These are phyloP conservation scores for Pilatotrama ljubarskyi DNA, from an alignment of 768 basidiomycete genomes.

Conservation along the genomic window DNA sequence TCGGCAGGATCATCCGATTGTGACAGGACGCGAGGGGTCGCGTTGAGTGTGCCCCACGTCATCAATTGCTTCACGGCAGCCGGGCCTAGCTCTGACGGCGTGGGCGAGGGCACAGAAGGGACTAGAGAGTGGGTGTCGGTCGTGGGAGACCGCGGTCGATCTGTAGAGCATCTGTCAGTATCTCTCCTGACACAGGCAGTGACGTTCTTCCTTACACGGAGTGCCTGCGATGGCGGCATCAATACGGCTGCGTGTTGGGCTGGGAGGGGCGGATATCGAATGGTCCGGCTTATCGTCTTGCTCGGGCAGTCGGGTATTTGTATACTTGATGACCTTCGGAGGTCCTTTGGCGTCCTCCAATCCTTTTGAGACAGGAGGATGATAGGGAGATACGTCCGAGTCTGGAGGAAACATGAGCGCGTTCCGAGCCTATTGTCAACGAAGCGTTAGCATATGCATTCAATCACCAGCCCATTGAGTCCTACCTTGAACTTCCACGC, in stretches of 20 bases:
- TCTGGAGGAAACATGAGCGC: slow-evolving; percentile 95
- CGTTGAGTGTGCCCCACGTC: slow-evolving; percentile 94
- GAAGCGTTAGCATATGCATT: slow-evolving; percentile 2
- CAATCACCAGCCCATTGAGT: slow-evolving; percentile 6
- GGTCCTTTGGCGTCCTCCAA: slow-evolving; percentile 38
- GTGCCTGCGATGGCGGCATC: slow-evolving; percentile 92
- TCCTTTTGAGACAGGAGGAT: slow-evolving; percentile 36
- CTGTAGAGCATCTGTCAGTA: slow-evolving; percentile 38
- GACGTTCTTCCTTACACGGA: slow-evolving; percentile 60
- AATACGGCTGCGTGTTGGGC: slow-evolving; percentile 88
- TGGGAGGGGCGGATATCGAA: slow-evolving; percentile 64
- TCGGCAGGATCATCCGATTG: slow-evolving; percentile 53
- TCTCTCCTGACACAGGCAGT: background rate
- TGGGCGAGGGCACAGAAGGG: slow-evolving; percentile 84
- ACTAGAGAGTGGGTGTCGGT: slow-evolving; percentile 71
- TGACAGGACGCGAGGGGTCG: slow-evolving; percentile 87
- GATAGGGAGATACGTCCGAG: slow-evolving; percentile 81
- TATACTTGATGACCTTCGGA: slow-evolving; percentile 70
- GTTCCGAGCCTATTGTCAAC: slow-evolving; percentile 72
- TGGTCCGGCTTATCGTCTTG: slow-evolving; percentile 56
- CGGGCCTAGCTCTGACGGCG: slow-evolving; percentile 78
- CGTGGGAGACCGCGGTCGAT: slow-evolving; percentile 60
- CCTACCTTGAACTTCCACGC: slow-evolving; percentile 81
- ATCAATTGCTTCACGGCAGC: slow-evolving; percentile 87
- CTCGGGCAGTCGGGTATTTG: slow-evolving; percentile 78